phyloP scores from a whole-genome alignment of 78 protist genomes.

The Dictyostelium citrinum region DNA sequence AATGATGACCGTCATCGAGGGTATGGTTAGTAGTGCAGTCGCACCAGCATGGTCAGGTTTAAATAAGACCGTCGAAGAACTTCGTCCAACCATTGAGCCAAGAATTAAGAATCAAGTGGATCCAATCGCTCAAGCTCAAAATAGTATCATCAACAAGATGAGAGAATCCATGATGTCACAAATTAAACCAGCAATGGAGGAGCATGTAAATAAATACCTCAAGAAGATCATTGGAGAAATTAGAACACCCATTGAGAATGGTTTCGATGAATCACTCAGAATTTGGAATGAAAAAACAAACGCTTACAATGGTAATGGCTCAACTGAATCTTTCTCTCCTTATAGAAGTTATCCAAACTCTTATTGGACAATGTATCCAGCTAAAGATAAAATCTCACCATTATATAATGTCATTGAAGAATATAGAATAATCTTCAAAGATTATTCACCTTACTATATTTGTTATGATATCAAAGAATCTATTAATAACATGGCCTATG shows the following conservation, averaged over 20 bases:
- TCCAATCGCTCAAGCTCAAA: constrained; percentile 9
- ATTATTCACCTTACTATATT: background rate
- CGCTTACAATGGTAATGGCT: constrained; percentile 12
- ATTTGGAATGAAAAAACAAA: constrained; percentile 7
- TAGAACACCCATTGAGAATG: constrained; percentile 5
- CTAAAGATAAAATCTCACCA: background rate
- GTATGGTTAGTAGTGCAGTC: constrained; percentile 17
- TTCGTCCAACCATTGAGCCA: constrained; percentile 15
- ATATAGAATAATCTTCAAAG: background rate
- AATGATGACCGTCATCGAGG: constrained; percentile 6
- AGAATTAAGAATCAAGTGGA: constrained; percentile 5
- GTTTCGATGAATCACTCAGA: background rate
- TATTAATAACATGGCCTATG: background rate
- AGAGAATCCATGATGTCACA: background rate
- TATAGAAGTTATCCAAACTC: background rate
- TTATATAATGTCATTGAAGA: background rate
- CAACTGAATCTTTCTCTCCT: background rate
- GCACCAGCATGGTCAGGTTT: constrained; percentile 29
- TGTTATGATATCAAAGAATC: background rate
- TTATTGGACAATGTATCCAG: constrained; percentile 12
- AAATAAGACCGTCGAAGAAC: background rate
- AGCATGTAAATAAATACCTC: constrained; percentile 6
- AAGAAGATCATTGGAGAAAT: background rate
- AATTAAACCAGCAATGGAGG: constrained; percentile 8
- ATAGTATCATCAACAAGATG: constrained; percentile 5